Evolutionary conservation across 805 yeast species (phyloP).

Genomic region (Suhomyces kilbournensis): DNA sequence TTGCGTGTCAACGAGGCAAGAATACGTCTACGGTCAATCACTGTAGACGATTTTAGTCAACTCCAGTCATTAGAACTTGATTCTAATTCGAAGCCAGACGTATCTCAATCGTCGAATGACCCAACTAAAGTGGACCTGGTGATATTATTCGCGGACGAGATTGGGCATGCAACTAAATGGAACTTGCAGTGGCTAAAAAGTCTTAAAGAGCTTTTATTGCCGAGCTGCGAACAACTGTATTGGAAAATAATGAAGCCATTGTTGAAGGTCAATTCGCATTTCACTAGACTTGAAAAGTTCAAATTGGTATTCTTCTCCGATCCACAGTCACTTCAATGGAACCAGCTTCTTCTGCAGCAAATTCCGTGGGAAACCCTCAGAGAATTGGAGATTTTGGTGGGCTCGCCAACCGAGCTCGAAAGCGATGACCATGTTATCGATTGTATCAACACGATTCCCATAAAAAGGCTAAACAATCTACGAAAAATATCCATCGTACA

Average conservation of each 20-base stretch:
- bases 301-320: conserved; percentile 22
- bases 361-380: conserved; percentile 21
- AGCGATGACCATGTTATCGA: conserved; percentile 44
- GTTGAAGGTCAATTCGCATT: not conserved
- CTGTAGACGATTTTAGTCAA: conserved; percentile 14
- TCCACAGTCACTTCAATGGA: conserved; percentile 1
- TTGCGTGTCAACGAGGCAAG: conserved; percentile 6
- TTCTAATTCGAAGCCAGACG: not conserved
- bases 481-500: conserved; percentile 37
- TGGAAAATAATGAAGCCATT: conserved; percentile 14
- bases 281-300: conserved; percentile 18
- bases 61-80: not conserved
- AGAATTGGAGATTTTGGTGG: conserved; percentile 50
- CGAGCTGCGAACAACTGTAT: conserved; percentile 10
- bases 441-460: conserved; percentile 39
- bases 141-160: not conserved
- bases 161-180: not conserved
- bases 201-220: conserved; percentile 16
- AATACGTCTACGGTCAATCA: conserved; percentile 13
- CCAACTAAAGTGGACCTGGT: not conserved
- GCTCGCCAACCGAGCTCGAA: conserved; percentile 38
- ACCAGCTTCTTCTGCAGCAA: conserved; percentile 11
- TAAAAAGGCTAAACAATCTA: conserved; percentile 24
- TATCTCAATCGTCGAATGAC: not conserved
- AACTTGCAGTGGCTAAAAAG: not conserved